These are phyloP conservation scores for Xylaria longipes DNA, from an alignment of 495 filamentous ascomycete species.

Conservation along the genomic window DNA sequence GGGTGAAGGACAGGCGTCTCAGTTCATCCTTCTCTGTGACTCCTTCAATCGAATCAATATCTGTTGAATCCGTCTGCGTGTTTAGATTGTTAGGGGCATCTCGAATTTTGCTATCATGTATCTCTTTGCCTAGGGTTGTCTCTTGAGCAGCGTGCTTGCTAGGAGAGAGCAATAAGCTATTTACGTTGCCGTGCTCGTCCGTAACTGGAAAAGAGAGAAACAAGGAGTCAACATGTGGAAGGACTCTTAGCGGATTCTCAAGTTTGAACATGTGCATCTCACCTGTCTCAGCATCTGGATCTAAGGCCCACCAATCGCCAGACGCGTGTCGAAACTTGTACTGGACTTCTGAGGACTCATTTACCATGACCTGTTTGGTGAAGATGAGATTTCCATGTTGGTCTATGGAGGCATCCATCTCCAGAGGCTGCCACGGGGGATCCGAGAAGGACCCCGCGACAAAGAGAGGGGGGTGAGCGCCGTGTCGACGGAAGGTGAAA, in stretches of 20 bases:
- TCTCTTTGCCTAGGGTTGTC: slow-evolving; percentile 12
- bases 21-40: slow-evolving; percentile 39
- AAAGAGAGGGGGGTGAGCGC: slow-evolving; percentile 65
- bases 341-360: slow-evolving; percentile 59
- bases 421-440: slow-evolving; percentile 66
- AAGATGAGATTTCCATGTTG: slow-evolving; percentile 52
- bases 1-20: slow-evolving; percentile 38
- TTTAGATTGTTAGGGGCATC: neutral
- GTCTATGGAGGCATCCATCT: slow-evolving; percentile 60
- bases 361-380: slow-evolving; percentile 52
- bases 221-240: slow-evolving; percentile 21
- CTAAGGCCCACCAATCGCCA: slow-evolving; percentile 70
- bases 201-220: slow-evolving; percentile 43
- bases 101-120: slow-evolving; percentile 9
- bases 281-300: slow-evolving; percentile 62
- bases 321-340: slow-evolving; percentile 73
- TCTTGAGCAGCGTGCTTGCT: slow-evolving; percentile 17
- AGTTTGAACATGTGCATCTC: slow-evolving; percentile 19
- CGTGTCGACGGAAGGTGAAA: slow-evolving; percentile 64
- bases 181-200: slow-evolving; percentile 63
- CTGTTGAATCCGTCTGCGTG: neutral
- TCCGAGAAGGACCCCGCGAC: slow-evolving; percentile 70
- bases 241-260: neutral
- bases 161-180: slow-evolving; percentile 61
- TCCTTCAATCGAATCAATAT: neutral